Evolutionary conservation across 1,139 yeast species (phyloP).

Genomic region (Suhomyces panamericanus): DNA sequence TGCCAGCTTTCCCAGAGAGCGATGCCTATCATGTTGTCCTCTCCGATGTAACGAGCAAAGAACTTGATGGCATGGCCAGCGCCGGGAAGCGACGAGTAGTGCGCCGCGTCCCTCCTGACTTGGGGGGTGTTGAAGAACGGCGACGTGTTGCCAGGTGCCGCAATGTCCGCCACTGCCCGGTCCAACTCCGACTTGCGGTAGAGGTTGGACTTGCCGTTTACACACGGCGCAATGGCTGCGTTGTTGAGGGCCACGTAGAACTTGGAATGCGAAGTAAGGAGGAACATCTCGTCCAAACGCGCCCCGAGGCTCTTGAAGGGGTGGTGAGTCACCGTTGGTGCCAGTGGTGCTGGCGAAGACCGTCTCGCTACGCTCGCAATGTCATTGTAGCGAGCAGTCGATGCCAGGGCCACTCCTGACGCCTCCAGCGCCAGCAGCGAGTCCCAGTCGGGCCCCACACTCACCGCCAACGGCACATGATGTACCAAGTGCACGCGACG

Average conservation of each 20-base stretch:
- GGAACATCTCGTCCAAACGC: conserved; percentile 81
- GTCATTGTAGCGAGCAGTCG: not conserved
- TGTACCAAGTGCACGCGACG: conserved; percentile 70
- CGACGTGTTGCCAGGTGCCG: conserved; percentile 15
- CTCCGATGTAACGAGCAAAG: conserved; percentile 84
- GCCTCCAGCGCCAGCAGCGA: not conserved
- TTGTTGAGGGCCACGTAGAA: conserved; percentile 79
- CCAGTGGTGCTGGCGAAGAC: not conserved
- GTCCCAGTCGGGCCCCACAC: conserved; percentile 20
- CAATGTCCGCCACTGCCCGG: conserved; percentile 45
- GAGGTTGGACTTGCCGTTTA: conserved; percentile 87
- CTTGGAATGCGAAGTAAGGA: conserved; percentile 80
- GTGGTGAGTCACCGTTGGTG: conserved; percentile 9
- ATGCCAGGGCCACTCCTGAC: not conserved
- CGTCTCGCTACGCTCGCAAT: not conserved
- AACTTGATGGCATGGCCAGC: conserved; percentile 59
- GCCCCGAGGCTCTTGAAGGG: conserved; percentile 53
- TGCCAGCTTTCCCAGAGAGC: conserved; percentile 72
- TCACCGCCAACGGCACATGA: conserved; percentile 71
- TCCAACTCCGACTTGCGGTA: conserved; percentile 73
- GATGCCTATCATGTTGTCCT: conserved; percentile 90
- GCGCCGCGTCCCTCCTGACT: conserved; percentile 35
- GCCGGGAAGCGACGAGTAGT: conserved; percentile 29
- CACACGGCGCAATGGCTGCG: conserved; percentile 83
- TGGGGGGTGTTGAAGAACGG: conserved; percentile 34